Evolutionary conservation across 2,329 filamentous ascomycete genomes (phyloP).

Genomic region (Aspergillus candidus): DNA sequence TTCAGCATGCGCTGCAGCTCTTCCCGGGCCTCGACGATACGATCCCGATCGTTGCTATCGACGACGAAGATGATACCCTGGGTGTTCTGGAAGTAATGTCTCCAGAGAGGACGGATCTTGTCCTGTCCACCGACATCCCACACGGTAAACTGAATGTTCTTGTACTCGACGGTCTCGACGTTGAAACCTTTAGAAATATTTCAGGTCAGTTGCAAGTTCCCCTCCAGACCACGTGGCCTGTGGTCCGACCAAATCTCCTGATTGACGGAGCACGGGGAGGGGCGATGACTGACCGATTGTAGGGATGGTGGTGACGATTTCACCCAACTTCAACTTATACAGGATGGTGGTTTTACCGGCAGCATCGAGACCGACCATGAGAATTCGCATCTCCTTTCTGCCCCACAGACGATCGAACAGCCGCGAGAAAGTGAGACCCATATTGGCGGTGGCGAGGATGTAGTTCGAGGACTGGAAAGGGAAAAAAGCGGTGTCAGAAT

Average conservation of each 20-base stretch:
- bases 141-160: conserved; percentile 99
- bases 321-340: conserved; percentile 98
- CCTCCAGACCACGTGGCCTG: too few species aligned
- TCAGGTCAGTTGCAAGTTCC: conserved; percentile 7
- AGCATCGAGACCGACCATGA: conserved; percentile 99
- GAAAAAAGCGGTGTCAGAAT: conserved; percentile 16
- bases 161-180: conserved; percentile 99
- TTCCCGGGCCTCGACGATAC: conserved; percentile 93
- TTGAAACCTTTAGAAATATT: conserved; percentile 72
- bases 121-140: conserved; percentile 99
- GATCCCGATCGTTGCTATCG: conserved; percentile 96
- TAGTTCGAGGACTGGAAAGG: conserved; percentile 13
- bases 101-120: conserved; percentile 99
- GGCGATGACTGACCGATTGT: conserved; percentile 70
- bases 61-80: conserved; percentile 99
- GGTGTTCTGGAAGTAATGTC: conserved; percentile 99
- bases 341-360: conserved; percentile 99
- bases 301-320: conserved; percentile 98
- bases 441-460: conserved; percentile 50
- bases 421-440: conserved; percentile 98
- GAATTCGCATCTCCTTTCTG: conserved; percentile 99
- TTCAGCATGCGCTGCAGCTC: conserved; percentile 98
- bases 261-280: conserved; percentile 4
- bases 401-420: conserved; percentile 94
- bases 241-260: conserved; percentile 3